Conservation (phyloP, 495 filamentous ascomycete species). For the Aspergillus biplanus region DNA sequence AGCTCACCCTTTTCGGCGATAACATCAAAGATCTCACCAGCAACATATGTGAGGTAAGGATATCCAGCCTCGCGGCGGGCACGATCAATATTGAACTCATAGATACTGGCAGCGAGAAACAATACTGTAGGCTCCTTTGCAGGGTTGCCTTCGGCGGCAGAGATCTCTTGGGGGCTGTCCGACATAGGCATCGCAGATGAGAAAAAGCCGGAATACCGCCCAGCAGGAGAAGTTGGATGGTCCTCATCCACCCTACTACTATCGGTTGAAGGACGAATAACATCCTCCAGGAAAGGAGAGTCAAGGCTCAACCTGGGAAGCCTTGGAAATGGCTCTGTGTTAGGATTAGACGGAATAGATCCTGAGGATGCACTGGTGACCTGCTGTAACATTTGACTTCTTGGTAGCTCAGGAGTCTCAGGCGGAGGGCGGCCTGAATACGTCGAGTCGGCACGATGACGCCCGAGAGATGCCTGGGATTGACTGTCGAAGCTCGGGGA, state of each 20-base stretch:
- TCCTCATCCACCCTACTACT: conserved; percentile 23
- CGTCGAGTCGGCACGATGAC: conserved; percentile 39
- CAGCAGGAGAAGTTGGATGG: conserved; percentile 34
- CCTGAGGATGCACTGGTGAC: conserved; percentile 27
- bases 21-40: conserved; percentile 90
- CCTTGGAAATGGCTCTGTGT: conserved; percentile 42
- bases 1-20: conserved; percentile 96
- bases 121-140: conserved; percentile 57
- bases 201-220: conserved; percentile 69
- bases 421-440: conserved; percentile 32
- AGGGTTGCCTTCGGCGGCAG: conserved; percentile 28
- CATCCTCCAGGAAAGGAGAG: conserved; percentile 46
- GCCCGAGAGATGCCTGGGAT: conserved; percentile 31
- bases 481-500: conserved; percentile 40
- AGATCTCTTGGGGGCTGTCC: conserved; percentile 53
- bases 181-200: conserved; percentile 84
- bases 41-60: conserved; percentile 92
- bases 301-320: conserved; percentile 48
- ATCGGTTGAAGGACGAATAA: conserved; percentile 29
- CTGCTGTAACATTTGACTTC: conserved; percentile 39
- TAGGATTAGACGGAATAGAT: conserved; percentile 21
- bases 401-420: conserved; percentile 27
- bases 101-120: conserved; percentile 91
- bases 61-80: conserved; percentile 92
- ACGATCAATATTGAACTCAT: conserved; percentile 94